phyloP scores from a whole-genome alignment of 2,329 filamentous ascomycete genomes.

The Mariannaea elegans region DNA sequence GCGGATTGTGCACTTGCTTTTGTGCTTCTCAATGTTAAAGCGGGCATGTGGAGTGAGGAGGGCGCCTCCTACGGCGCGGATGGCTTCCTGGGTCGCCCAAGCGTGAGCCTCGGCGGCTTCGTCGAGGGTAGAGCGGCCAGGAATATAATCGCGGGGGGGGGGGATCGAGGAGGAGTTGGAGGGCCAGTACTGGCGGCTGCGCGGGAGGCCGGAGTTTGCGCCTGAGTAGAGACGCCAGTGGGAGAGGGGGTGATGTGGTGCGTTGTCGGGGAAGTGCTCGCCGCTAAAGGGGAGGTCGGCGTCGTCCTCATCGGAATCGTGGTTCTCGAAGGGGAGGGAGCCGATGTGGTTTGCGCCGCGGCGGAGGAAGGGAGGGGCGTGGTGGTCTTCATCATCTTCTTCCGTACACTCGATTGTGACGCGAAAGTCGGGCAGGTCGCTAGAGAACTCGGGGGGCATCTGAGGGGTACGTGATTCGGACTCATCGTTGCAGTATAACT shows the following conservation, averaged over 20 bases:
- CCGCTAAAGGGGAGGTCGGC: slow-evolving; percentile 37
- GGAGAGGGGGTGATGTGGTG: slow-evolving; percentile 29
- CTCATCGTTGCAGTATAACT: slow-evolving; percentile 55
- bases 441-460: slow-evolving; percentile 65
- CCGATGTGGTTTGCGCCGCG: slow-evolving; percentile 63
- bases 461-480: slow-evolving; percentile 60
- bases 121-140: slow-evolving; percentile 36
- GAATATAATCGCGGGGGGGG: slow-evolving; percentile 24
- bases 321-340: slow-evolving; percentile 63
- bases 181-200: slow-evolving; percentile 16
- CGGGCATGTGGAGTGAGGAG: slow-evolving; percentile 78
- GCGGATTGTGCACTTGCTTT: slow-evolving; percentile 85
- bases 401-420: slow-evolving; percentile 70
- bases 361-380: slow-evolving; percentile 41
- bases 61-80: slow-evolving; percentile 64
- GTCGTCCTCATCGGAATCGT: slow-evolving; percentile 49
- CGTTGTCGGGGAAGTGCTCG: slow-evolving; percentile 38
- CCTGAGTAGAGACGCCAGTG: slow-evolving; percentile 35
- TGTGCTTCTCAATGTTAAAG: slow-evolving; percentile 85
- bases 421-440: slow-evolving; percentile 58
- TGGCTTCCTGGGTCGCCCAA: slow-evolving; percentile 64
- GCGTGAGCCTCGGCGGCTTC: slow-evolving; percentile 58
- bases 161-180: slow-evolving; percentile 22
- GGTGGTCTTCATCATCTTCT: slow-evolving; percentile 59
- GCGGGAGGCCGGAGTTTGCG: slow-evolving; percentile 23